Evolutionary conservation across 2,329 filamentous ascomycete genomes (phyloP), one percentile per base, ranked within the genome.

Genomic region (Scopulariopsis brevicaulis): DNA sequence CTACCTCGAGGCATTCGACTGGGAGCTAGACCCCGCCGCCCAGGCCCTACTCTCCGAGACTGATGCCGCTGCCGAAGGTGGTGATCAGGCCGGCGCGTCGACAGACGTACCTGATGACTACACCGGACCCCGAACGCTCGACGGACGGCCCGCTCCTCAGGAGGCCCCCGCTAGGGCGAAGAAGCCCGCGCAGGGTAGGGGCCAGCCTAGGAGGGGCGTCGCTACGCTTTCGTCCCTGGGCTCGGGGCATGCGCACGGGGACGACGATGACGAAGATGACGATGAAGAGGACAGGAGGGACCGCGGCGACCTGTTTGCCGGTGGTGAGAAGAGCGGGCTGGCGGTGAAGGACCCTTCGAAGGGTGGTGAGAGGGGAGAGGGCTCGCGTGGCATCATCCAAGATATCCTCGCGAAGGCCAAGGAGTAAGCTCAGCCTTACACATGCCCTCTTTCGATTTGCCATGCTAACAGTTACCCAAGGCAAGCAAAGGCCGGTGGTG

Each of bases 321-420:
- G 90, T 56, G 90, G 90, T 37, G 90, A 93, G 73, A 94, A 94
- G 77, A 93, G 89, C 34, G 85, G 82, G 0, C 70, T 87, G 53
- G 85, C 84, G 24, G 81, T 87, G 25, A 83, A 87, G 65, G 84
- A 87, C 64, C 84, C 84, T 1, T 70, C 76, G 55, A 70, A 71
- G 51, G 72, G 77, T 12, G 69, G 69, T 2, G 78, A 61, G 34
- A 58, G 80, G 48, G 69, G 69, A 2, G 79, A 61, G 43, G 58
- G 80, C 46, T 73, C 80, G 0, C 74, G 75, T 65, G 79, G 77
- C 63, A 73, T 86, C 59, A 80, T 87, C 62, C 79, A 78, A 58
- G 83, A 86, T 61, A 83, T 87, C 59, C 69, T 87, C 11, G 78
- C 82, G 64, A 84, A 85, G 66, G 85, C 84, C 1, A 78, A 76